These are phyloP conservation scores for Annona squamosa DNA, from an alignment of 164 flowering plant genomes.

Conservation along the genomic window DNA sequence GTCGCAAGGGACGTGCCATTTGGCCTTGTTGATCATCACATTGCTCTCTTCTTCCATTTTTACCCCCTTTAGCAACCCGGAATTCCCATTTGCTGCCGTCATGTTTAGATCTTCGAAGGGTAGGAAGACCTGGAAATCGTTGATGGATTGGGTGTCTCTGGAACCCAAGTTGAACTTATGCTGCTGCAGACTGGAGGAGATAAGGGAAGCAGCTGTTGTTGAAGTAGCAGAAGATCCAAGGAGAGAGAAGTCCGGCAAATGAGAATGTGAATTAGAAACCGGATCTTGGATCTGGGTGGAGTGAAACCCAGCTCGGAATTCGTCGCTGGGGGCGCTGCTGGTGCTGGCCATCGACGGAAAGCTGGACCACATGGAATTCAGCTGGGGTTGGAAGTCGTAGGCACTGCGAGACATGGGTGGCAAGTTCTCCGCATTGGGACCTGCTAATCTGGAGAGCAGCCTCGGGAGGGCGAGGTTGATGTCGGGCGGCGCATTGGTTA, in stretches of 20 bases:
- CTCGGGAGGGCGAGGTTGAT: conserved; percentile 25
- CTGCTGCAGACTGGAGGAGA: conserved; percentile 33
- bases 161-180: conserved; percentile 13
- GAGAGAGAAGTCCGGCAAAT: conserved; percentile 30
- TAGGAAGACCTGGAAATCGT: conserved; percentile 23
- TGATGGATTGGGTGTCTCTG: conserved; percentile 17
- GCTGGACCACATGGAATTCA: conserved; percentile 46
- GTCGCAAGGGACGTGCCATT: conserved; percentile 18
- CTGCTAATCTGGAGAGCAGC: conserved; percentile 18
- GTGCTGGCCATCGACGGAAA: conserved; percentile 29
- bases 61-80: conserved; percentile 22
- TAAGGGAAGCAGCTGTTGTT: conserved; percentile 29
- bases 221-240: conserved; percentile 39
- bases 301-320: conserved; percentile 17
- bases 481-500: conserved; percentile 27
- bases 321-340: conserved; percentile 8
- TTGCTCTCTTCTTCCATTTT: conserved; percentile 36
- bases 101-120: conserved; percentile 36
- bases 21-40: conserved; percentile 9
- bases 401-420: conserved; percentile 10
- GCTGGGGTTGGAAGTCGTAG: conserved; percentile 32
- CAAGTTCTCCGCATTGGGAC: conserved; percentile 8
- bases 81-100: conserved; percentile 1
- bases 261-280: conserved; percentile 26
- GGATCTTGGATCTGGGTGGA: conserved; percentile 23